phyloP scores from a whole-genome alignment of 805 yeast genomes.

The Torulaspora quercuum region DNA sequence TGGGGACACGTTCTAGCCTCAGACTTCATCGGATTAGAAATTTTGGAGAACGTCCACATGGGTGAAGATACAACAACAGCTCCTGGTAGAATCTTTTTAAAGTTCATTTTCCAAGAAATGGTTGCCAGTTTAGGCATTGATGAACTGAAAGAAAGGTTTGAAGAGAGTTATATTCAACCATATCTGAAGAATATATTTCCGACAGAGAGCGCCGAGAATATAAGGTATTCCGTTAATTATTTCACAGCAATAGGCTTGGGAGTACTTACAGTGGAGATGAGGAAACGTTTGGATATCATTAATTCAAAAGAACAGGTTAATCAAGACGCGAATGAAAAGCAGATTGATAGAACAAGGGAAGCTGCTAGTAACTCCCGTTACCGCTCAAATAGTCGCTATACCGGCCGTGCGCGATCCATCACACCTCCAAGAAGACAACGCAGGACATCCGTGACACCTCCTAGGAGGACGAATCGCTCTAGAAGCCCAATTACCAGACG shows the following conservation, averaged over 20 bases:
- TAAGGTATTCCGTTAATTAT: constrained; percentile 79
- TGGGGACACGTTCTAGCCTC: constrained; percentile 82
- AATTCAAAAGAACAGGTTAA: constrained; percentile 28
- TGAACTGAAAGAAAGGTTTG: constrained; percentile 47
- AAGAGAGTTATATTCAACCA: constrained; percentile 50
- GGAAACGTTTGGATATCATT: constrained; percentile 46
- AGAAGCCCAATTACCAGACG: constrained; percentile 11
- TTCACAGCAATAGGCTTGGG: constrained; percentile 94
- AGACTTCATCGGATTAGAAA: constrained; percentile 63
- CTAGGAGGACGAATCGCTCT: constrained; percentile 16
- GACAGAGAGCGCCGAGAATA: constrained; percentile 44
- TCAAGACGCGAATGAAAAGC: background rate
- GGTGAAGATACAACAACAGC: constrained; percentile 75
- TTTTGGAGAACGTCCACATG: constrained; percentile 52
- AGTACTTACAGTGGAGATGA: constrained; percentile 74
- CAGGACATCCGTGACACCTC: constrained; percentile 25
- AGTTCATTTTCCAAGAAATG: constrained; percentile 75
- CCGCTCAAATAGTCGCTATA: constrained; percentile 4
- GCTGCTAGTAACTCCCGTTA: constrained; percentile 2
- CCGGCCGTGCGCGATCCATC: constrained; percentile 14
- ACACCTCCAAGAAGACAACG: constrained; percentile 23
- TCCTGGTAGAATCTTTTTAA: constrained; percentile 73
- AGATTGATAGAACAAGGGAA: background rate
- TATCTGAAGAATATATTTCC: constrained; percentile 65
- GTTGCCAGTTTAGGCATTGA: constrained; percentile 69